Conservation (phyloP, 257 asterid genomes). For the Cinchona pubescens region DNA sequence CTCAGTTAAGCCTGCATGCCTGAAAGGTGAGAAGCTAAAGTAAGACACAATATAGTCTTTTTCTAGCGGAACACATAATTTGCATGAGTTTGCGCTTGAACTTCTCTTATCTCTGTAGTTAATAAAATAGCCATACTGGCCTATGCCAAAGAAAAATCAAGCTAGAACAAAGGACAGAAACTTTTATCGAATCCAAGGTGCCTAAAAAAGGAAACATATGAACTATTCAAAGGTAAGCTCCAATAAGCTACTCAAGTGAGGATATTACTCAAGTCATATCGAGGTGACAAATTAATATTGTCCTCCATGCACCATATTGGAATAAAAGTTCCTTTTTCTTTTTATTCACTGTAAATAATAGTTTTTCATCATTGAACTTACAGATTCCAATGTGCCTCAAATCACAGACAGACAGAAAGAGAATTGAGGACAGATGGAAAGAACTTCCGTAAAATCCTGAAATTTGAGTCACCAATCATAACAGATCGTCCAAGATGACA, state of each 20-base stretch:
- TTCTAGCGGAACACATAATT: neutral
- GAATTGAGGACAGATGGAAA: neutral
- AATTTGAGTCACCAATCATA: neutral
- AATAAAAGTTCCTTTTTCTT: too few species aligned
- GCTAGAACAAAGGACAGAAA: neutral
- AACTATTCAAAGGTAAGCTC: neutral
- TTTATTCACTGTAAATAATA: neutral
- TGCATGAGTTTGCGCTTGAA: neutral
- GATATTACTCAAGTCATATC: neutral
- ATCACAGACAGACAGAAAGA: neutral
- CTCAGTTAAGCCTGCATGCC: conserved; percentile 85
- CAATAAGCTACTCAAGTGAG: neutral
- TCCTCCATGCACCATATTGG: neutral
- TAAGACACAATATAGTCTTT: conserved; percentile 6
- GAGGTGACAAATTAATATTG: neutral
- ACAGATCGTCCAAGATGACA: neutral
- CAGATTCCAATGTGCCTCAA: neutral
- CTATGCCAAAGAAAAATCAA: neutral
- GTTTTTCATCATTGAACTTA: conserved; percentile 1
- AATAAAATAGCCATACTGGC: neutral
- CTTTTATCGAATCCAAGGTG: neutral
- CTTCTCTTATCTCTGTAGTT: neutral
- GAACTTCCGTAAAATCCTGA: neutral
- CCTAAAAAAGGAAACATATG: neutral
- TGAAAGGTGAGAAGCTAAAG: conserved; percentile 23